Evolutionary conservation across 257 asterid species (phyloP).

Genomic region (Capsicum chinense): DNA sequence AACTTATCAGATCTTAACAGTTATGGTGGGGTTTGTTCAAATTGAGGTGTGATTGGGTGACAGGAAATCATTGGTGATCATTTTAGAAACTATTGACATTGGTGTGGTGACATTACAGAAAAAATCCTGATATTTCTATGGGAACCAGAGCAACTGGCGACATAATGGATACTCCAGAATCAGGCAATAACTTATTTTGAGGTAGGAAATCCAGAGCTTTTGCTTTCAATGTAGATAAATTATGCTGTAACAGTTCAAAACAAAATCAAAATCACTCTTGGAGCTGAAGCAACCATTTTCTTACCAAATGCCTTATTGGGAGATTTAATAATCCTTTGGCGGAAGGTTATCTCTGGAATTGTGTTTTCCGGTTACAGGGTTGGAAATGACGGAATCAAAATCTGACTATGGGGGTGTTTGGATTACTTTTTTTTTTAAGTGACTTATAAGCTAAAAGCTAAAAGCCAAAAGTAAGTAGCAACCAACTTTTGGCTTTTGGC

Average conservation of each 20-base stretch:
- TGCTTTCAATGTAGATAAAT: neutral
- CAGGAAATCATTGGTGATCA: neutral
- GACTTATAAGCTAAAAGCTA: no score
- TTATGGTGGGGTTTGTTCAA: neutral
- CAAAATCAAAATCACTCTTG: neutral
- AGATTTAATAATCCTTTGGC: neutral
- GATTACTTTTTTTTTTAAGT: no score
- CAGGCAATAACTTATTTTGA: neutral
- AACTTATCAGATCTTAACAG: neutral
- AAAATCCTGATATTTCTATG: neutral
- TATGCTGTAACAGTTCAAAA: neutral
- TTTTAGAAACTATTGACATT: neutral
- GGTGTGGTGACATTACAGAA: neutral
- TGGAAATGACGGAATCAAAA: neutral
- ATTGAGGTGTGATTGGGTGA: neutral
- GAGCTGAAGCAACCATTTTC: neutral
- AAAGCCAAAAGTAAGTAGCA: no score
- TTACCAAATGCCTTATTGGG: neutral
- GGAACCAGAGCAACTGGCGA: neutral
- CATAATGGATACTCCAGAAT: conserved; percentile 1
- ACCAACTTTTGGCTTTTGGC: no score
- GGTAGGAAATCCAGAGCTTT: neutral
- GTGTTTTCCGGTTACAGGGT: neutral
- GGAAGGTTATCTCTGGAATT: neutral
- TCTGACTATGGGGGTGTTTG: neutral